phyloP scores from a whole-genome alignment of 2,329 filamentous ascomycete species.

The Colletotrichum kahawae region DNA sequence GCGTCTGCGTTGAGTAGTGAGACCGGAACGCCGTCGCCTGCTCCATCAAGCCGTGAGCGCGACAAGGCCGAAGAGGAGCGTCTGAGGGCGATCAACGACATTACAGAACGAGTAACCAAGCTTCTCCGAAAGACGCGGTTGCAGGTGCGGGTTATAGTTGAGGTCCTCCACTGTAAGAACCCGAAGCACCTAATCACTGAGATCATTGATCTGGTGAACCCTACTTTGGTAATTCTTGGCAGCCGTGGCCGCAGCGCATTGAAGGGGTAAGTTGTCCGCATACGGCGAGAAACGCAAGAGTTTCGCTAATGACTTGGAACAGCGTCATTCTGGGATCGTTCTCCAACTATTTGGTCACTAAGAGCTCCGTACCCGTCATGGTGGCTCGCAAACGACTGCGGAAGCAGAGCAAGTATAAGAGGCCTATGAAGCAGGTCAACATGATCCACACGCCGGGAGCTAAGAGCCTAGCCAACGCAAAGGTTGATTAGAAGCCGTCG shows the following conservation, averaged over 20 bases:
- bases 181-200: slow-evolving; percentile 96
- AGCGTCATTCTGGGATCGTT: slow-evolving; percentile 96
- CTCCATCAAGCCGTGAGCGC: slow-evolving; percentile 52
- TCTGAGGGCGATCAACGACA: slow-evolving; percentile 78
- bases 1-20: slow-evolving; percentile 41
- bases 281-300: neutral
- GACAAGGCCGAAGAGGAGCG: slow-evolving; percentile 78
- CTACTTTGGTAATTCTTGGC: slow-evolving; percentile 91
- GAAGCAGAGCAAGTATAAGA: slow-evolving; percentile 84
- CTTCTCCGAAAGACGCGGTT: slow-evolving; percentile 88
- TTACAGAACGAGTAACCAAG: slow-evolving; percentile 84
- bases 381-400: slow-evolving; percentile 89
- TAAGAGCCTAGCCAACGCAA: slow-evolving; percentile 71
- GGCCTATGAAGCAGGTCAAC: slow-evolving; percentile 77
- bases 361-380: slow-evolving; percentile 97
- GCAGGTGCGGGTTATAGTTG: slow-evolving; percentile 91
- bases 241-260: slow-evolving; percentile 89
- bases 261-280: slow-evolving; percentile 73
- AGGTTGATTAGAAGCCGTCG: slow-evolving; percentile 65
- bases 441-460: slow-evolving; percentile 76
- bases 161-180: slow-evolving; percentile 98
- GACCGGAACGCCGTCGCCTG: slow-evolving; percentile 47
- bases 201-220: slow-evolving; percentile 91
- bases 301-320: slow-evolving; percentile 34
- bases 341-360: slow-evolving; percentile 96